Percentiles rank a stretch among this genome's conserved stretches.
phyloP scores from a whole-genome alignment of 106 monocot species.

The Dactylorhiza incarnata region DNA sequence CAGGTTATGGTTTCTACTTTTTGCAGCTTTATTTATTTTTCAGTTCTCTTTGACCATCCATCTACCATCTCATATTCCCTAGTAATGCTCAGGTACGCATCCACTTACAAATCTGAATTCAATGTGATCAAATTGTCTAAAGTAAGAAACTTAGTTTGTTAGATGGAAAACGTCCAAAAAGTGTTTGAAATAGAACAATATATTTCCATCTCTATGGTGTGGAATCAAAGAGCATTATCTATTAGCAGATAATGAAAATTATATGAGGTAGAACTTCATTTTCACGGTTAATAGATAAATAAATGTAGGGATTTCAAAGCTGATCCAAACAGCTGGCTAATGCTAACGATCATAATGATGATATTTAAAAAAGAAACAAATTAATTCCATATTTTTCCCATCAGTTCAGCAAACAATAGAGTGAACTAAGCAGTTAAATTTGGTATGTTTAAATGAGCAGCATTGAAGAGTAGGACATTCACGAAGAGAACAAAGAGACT shows the following conservation, averaged over 20 bases:
- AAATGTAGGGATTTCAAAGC: not conserved
- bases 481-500: conserved; percentile 11
- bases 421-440: not conserved
- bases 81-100: too few species aligned
- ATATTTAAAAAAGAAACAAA: not conserved
- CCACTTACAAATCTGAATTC: too few species aligned
- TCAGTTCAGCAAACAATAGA: not conserved
- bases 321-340: not conserved
- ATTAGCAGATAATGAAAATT: not conserved
- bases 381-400: not conserved
- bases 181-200: not conserved
- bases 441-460: not conserved
- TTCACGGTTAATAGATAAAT: not conserved
- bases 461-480: not conserved
- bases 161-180: not conserved
- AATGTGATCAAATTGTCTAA: too few species aligned
- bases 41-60: too few species aligned
- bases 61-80: too few species aligned
- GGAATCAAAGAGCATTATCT: not conserved
- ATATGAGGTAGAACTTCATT: not conserved
- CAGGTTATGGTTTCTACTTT: too few species aligned
- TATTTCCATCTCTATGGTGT: not conserved
- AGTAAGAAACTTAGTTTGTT: not conserved
- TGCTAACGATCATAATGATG: not conserved
- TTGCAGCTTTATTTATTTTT: too few species aligned